Percentiles rank a stretch among this genome's conserved stretches.
Conservation (phyloP, 208 protist species). For the Acanthamoeba sp. region DNA sequence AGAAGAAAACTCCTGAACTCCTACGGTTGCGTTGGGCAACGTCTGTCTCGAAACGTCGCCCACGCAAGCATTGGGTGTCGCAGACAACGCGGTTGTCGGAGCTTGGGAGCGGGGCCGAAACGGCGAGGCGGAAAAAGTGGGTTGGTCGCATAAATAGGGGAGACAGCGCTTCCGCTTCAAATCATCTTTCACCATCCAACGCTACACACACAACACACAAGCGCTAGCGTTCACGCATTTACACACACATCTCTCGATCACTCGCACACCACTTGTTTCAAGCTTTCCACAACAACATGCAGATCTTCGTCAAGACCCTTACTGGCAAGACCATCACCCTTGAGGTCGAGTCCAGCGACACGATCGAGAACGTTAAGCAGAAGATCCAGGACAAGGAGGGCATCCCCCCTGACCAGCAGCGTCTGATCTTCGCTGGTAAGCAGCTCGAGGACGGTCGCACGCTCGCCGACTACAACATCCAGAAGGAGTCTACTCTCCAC, state of each 20-base stretch:
- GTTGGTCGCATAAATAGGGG: background rate
- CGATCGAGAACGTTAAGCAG: slow-evolving; percentile 95
- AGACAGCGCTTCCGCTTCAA: background rate
- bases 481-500: slow-evolving; percentile 94
- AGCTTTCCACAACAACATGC: slow-evolving; percentile 39
- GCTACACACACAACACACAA: background rate
- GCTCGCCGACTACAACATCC: slow-evolving; percentile 98
- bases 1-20: background rate
- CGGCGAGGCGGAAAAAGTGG: background rate
- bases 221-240: background rate
- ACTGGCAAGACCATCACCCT: slow-evolving; percentile 77
- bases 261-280: background rate
- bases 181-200: slow-evolving; percentile 1
- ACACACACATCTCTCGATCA: background rate
- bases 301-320: background rate
- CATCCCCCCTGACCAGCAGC: slow-evolving; percentile 93
- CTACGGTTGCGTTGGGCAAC: background rate
- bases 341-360: slow-evolving; percentile 95
- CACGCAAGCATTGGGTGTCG: background rate
- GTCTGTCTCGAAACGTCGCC: background rate
- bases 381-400: slow-evolving; percentile 96
- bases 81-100: background rate
- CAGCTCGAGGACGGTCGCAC: slow-evolving; percentile 98
- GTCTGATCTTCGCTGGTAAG: slow-evolving; percentile 96
- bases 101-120: background rate